phyloP scores from a whole-genome alignment of 2,329 filamentous ascomycete species.

The Fusarium miscanthi region DNA sequence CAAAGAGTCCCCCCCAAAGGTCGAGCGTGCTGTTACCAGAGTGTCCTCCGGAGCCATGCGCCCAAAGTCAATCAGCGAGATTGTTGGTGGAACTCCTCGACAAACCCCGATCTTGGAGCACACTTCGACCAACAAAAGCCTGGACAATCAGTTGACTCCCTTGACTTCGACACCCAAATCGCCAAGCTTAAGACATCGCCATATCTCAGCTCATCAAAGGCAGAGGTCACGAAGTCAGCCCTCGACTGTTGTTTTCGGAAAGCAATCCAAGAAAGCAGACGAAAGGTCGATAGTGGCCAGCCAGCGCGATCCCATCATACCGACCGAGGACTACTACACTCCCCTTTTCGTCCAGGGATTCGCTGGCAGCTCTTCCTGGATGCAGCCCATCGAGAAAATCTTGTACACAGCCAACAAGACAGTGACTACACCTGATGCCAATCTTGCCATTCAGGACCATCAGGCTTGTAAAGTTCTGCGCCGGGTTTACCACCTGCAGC shows the following conservation, averaged over 20 bases:
- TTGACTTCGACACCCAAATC: constrained; percentile 59
- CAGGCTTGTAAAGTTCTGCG: constrained; percentile 89
- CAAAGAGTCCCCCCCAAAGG: constrained; percentile 40
- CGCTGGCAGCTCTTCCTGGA: constrained; percentile 65
- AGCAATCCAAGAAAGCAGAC: constrained; percentile 63
- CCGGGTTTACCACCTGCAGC: constrained; percentile 89
- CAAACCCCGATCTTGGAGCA: constrained; percentile 51
- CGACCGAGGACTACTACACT: constrained; percentile 72
- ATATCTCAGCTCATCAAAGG: constrained; percentile 57
- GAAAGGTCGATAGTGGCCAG: constrained; percentile 59
- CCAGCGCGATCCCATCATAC: constrained; percentile 56
- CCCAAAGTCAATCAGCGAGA: constrained; percentile 79
- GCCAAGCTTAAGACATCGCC: constrained; percentile 49
- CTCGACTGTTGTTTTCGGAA: constrained; percentile 83
- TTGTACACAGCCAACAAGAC: constrained; percentile 89
- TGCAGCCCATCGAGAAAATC: constrained; percentile 75
- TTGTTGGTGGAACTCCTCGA: constrained; percentile 69
- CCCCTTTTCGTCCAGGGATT: constrained; percentile 71
- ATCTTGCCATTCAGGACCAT: constrained; percentile 84
- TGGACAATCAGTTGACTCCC: constrained; percentile 53
- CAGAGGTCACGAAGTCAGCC: constrained; percentile 72
- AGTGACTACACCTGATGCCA: constrained; percentile 84
- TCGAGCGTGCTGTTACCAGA: constrained; percentile 71
- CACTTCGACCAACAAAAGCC: constrained; percentile 41
- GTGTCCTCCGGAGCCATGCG: constrained; percentile 77